Base-by-base conservation (phyloP, 148 eudicot species). In the Fagopyrum esculentum region DNA sequence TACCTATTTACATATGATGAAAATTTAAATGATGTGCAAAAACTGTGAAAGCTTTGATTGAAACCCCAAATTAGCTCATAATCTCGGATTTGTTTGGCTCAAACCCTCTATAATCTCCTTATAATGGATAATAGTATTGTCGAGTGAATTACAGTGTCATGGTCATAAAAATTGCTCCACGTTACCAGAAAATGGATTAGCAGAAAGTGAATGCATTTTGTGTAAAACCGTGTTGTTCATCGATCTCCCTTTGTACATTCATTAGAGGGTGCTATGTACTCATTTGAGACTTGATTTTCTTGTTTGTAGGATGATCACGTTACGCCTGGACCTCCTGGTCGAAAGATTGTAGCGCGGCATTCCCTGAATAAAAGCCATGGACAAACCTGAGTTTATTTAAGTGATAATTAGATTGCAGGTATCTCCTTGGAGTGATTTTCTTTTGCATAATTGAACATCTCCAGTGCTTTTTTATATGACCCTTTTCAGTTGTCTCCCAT, bases 301-400 rank as follows among this genome's bases (percentile, higher is more conserved):
- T 16, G 78, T 81, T 73, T 77, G 17, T 77, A 95, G 98, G 96
- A 95, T 84, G 98, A 95, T 79, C 89, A 85, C 72, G 81, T 48
- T 30, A 72, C 90, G 70, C 77, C 94, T 54, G 83, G 87, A 69
- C 80, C 90, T 73, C 77, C 94, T 54, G 83, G 87, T 72, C 80
- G 81, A 60, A 95, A 92, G 76, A 93, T 90, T 78, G 76, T 92
- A 76, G 79, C 97, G 19, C 93, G 83, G 35, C 88, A 92, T 78
- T 95, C 98, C 77, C 92, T 95, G 79, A 95, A 89, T 82, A 90
- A 83, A 86, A 89, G 90, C 78, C 90, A 77, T 70, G 97, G 93
- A 35, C 86, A 84, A 75, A 90, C 77, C 82, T 91, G 82, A 85
- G 11, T 19, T 11, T 43, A 57, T 57, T 2, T 19, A 26, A 61